Conservation (phyloP, 306 rosid species). For the Medicago arabica region DNA sequence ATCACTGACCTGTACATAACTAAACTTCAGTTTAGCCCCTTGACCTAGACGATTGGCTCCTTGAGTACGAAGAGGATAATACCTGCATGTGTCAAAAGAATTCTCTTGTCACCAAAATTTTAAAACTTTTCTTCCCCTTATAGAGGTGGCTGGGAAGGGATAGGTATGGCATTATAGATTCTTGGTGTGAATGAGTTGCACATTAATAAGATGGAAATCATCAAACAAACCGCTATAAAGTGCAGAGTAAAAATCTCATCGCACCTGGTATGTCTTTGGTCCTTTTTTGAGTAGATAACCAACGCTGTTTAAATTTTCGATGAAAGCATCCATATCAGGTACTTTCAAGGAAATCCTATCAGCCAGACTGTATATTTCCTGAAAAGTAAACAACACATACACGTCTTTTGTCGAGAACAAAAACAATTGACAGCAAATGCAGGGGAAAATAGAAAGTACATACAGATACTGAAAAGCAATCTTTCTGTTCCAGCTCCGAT, state of each 20-base stretch:
- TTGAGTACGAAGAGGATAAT: constrained; percentile 68
- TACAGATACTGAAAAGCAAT: constrained; percentile 79
- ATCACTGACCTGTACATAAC: constrained; percentile 7
- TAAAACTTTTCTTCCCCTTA: not conserved
- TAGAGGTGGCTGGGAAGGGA: not conserved
- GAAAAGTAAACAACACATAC: constrained; percentile 41
- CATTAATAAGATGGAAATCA: not conserved
- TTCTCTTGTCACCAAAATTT: constrained; percentile 4
- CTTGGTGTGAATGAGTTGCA: constrained; percentile 17
- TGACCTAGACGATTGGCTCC: constrained; percentile 53
- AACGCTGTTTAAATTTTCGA: constrained; percentile 79
- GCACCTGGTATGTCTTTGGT: constrained; percentile 88
- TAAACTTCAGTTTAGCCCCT: constrained; percentile 49
- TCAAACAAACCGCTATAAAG: constrained; percentile 13
- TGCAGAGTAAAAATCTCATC: constrained; percentile 24
- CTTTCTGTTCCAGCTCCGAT: constrained; percentile 89
- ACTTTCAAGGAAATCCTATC: constrained; percentile 81
- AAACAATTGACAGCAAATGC: constrained; percentile 22
- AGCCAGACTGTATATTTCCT: constrained; percentile 94
- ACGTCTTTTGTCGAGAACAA: constrained; percentile 2
- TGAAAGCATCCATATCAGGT: constrained; percentile 84
- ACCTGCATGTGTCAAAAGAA: constrained; percentile 58
- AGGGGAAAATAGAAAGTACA: constrained; percentile 34
- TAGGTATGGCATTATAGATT: constrained; percentile 21
- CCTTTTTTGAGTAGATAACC: constrained; percentile 93